Evolutionary conservation across 2,329 filamentous ascomycete species (phyloP).

Genomic region (Clonostachys chloroleuca): DNA sequence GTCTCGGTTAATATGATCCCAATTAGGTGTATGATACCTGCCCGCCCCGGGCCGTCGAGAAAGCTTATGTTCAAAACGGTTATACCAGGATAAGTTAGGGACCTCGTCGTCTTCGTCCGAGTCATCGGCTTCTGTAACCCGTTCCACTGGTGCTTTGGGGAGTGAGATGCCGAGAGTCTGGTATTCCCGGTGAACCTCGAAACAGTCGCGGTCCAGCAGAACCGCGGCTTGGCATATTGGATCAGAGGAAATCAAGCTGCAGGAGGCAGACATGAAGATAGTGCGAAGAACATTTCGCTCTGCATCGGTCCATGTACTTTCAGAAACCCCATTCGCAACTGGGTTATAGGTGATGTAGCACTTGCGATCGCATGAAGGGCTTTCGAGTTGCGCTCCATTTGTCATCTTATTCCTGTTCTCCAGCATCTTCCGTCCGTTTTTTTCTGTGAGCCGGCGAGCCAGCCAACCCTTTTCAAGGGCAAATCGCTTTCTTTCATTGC

Average conservation of each 20-base stretch:
- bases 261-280: conserved; percentile 34
- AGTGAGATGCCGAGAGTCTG: conserved; percentile 1
- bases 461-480: conserved; percentile 26
- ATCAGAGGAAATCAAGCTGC: conserved; percentile 31
- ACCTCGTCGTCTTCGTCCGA: conserved; percentile 8
- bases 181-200: conserved; percentile 37
- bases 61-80: conserved; percentile 49
- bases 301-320: conserved; percentile 39
- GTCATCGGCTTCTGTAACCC: conserved; percentile 9
- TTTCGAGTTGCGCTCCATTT: background rate
- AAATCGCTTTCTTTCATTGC: conserved; percentile 46
- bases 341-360: background rate
- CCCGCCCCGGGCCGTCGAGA: background rate
- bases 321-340: background rate
- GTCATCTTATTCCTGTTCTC: background rate
- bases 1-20: conserved; percentile 49
- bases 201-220: conserved; percentile 46
- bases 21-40: conserved; percentile 34
- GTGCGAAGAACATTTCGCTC: conserved; percentile 43
- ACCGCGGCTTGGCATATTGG: conserved; percentile 45
- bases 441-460: conserved; percentile 1
- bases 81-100: conserved; percentile 49
- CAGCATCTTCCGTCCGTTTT: background rate
- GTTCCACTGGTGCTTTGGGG: conserved; percentile 10
- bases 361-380: background rate